Conservation (phyloP, 345 rosid species). For the Acer yangbiense region DNA sequence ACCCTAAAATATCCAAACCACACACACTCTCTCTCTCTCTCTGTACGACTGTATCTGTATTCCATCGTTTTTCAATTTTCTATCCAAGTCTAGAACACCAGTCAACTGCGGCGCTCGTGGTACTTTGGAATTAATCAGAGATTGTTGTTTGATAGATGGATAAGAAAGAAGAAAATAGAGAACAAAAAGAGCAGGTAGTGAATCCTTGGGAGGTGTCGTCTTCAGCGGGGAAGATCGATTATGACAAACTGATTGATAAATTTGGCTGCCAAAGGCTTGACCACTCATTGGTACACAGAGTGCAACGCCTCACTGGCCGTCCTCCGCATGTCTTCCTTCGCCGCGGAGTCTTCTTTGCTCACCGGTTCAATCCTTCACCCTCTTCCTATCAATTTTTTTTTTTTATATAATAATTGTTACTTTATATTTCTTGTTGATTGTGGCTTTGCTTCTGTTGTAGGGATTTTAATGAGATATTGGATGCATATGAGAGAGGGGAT, state of each 20-base stretch:
- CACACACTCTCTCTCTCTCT: too few relatives aligned
- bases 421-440: neutral
- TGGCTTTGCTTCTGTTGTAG: constrained; percentile 21
- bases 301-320: constrained; percentile 67
- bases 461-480: constrained; percentile 76
- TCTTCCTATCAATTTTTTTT: neutral
- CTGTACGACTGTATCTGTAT: too few relatives aligned
- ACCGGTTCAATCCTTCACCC: constrained; percentile 40
- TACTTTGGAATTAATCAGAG: too few relatives aligned
- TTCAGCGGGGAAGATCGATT: constrained; percentile 74
- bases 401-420: neutral
- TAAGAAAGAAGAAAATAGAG: constrained; percentile 27
- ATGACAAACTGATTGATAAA: constrained; percentile 84
- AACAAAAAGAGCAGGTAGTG: constrained; percentile 53
- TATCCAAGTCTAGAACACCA: too few relatives aligned
- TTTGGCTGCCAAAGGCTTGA: constrained; percentile 90
- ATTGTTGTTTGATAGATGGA: constrained; percentile 27
- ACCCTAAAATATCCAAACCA: too few relatives aligned
- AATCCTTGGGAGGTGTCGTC: constrained; percentile 94
- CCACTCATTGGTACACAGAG: constrained; percentile 60
- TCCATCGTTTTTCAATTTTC: too few relatives aligned
- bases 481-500: constrained; percentile 77
- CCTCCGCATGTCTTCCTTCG: constrained; percentile 87
- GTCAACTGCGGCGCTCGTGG: too few relatives aligned
- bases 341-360: constrained; percentile 92